A percentile compares a stretch with the other conserved stretches of the same genome.
These are phyloP conservation scores for Falciphora oryzae DNA, from an alignment of 2,329 filamentous ascomycete genomes.

Conservation along the genomic window DNA sequence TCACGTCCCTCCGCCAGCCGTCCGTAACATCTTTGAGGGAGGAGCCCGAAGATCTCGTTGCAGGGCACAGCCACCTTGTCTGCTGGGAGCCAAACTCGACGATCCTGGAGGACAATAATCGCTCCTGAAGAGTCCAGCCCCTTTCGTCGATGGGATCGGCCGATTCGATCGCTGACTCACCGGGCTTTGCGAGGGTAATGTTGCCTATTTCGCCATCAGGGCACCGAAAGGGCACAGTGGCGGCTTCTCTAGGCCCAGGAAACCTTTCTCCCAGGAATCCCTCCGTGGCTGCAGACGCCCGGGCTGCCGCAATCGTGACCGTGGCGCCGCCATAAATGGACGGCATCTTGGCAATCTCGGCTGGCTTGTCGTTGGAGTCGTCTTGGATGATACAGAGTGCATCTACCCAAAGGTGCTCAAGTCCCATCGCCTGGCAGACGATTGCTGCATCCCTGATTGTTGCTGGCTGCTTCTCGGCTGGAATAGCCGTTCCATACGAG, in stretches of 20 bases:
- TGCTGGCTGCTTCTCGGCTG: background rate
- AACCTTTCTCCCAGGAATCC: background rate
- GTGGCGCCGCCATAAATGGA: background rate
- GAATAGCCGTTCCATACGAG: background rate
- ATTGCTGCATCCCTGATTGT: background rate
- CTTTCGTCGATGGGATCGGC: background rate
- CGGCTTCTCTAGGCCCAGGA: background rate
- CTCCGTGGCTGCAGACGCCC: background rate
- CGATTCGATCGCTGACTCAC: background rate
- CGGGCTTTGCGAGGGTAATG: no score
- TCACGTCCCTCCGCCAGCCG: background rate
- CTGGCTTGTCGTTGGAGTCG: background rate
- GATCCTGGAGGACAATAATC: conserved; percentile 2
- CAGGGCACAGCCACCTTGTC: background rate
- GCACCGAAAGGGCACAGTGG: background rate
- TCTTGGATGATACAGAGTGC: conserved; percentile 2
- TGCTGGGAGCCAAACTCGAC: conserved; percentile 1
- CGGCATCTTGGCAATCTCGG: background rate
- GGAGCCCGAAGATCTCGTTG: background rate
- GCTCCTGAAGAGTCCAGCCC: conserved; percentile 8
- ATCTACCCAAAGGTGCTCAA: background rate
- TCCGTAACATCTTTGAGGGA: background rate
- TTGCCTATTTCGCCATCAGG: background rate
- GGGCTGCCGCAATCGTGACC: background rate
- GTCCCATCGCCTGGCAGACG: background rate